Conservation (phyloP, 1,139 yeast genomes). For the Yamadazyma pseudoaaseri region DNA sequence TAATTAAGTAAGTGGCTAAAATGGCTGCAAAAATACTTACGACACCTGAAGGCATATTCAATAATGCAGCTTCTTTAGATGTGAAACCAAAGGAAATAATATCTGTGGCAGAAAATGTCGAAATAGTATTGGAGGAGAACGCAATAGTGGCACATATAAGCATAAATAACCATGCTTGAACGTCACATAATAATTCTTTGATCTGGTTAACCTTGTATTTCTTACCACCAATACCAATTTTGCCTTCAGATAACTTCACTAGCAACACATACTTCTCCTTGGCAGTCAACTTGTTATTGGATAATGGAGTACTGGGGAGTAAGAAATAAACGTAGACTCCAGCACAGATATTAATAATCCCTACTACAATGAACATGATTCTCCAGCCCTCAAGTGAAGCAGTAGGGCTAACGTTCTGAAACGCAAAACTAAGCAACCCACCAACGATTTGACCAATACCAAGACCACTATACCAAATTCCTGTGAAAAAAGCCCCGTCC, state of each 20-base stretch:
- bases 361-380: conserved; percentile 37
- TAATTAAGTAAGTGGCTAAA: conserved; percentile 14
- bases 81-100: conserved; percentile 33
- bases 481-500: conserved; percentile 37
- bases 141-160: conserved; percentile 23
- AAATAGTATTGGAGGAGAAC: conserved; percentile 42
- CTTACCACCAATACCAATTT: conserved; percentile 44
- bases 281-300: conserved; percentile 31
- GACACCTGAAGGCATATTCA: conserved; percentile 17
- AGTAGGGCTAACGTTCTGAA: conserved; percentile 30
- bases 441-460: conserved; percentile 41
- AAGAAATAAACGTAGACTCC: conserved; percentile 26
- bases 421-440: conserved; percentile 37
- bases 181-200: conserved; percentile 46
- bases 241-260: conserved; percentile 19
- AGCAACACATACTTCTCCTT: conserved; percentile 28
- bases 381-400: conserved; percentile 31
- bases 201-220: conserved; percentile 40
- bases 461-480: conserved; percentile 38
- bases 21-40: conserved; percentile 13
- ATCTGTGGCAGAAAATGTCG: conserved; percentile 41
- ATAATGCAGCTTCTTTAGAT: conserved; percentile 13
- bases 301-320: conserved; percentile 27
- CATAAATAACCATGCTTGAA: conserved; percentile 44
- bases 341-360: conserved; percentile 29